A percentile compares a stretch with the other conserved stretches of the same genome.
phyloP scores from a whole-genome alignment of 441 rosid species.

The Syzygium malaccense region DNA sequence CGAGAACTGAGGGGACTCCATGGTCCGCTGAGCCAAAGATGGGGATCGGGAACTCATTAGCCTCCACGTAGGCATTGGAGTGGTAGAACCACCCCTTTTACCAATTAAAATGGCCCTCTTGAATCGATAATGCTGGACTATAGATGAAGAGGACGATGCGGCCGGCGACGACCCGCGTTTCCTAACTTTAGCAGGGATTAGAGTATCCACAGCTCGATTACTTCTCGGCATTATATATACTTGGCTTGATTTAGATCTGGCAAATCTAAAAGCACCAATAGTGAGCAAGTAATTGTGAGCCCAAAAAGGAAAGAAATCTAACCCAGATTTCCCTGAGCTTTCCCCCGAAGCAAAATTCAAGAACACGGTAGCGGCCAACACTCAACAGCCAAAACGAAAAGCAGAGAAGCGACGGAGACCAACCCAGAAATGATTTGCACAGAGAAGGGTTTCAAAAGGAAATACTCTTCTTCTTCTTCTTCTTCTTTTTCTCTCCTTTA shows the following conservation, averaged over 20 bases:
- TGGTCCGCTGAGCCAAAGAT: constrained; percentile 35
- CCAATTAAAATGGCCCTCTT: constrained; percentile 87
- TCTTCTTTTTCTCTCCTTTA: background rate
- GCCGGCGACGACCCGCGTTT: constrained; percentile 88
- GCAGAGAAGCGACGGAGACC: background rate
- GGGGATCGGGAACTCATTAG: constrained; percentile 61
- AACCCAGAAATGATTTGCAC: background rate
- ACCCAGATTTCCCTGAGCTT: background rate
- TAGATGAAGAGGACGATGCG: constrained; percentile 87
- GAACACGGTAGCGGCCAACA: background rate
- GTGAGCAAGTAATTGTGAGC: background rate
- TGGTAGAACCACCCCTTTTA: constrained; percentile 80
- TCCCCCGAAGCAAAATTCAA: background rate
- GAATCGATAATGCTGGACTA: constrained; percentile 66
- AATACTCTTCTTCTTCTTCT: background rate
- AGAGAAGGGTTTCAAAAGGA: background rate
- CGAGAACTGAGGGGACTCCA: constrained; percentile 47
- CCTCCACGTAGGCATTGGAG: constrained; percentile 93
- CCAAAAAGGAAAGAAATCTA: background rate
- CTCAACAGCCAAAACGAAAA: background rate
- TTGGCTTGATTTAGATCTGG: constrained; percentile 17
- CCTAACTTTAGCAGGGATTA: constrained; percentile 76
- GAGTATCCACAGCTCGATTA: constrained; percentile 39
- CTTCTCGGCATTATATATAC: constrained; percentile 57
- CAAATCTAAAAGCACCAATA: background rate